Percentiles rank a stretch among this genome's conserved stretches.
Conservation (phyloP, 257 asterid species). For the Jacaranda copaia region DNA sequence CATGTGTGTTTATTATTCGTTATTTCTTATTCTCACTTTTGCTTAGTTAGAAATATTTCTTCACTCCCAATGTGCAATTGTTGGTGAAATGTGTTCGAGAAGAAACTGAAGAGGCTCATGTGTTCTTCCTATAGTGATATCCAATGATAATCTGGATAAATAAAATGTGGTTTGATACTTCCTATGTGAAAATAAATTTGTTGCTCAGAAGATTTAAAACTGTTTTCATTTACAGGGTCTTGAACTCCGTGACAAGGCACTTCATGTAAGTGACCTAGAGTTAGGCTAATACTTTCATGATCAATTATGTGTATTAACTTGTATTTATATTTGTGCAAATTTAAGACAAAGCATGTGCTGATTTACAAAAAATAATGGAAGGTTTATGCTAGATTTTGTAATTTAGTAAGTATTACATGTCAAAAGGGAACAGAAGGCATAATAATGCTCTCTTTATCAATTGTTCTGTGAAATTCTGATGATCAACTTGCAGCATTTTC, state of each 20-base stretch:
- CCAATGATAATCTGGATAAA: not conserved
- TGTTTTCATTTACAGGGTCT: constrained; percentile 16
- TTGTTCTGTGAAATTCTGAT: not conserved
- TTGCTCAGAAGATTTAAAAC: constrained; percentile 17
- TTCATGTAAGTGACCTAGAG: constrained; percentile 15
- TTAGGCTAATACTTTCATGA: not conserved
- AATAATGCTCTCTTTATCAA: not conserved
- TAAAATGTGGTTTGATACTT: not conserved
- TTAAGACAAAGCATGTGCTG: constrained; percentile 5
- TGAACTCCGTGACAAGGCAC: constrained; percentile 25
- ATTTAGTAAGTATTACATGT: not conserved
- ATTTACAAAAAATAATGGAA: not conserved
- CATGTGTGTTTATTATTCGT: not conserved
- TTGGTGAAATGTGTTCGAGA: not conserved
- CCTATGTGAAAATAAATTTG: not conserved
- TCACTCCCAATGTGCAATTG: not conserved
- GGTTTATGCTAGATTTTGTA: not conserved
- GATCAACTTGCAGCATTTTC: not conserved
- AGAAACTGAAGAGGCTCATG: constrained; percentile 8
- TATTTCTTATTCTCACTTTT: not conserved
- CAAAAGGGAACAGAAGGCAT: not conserved
- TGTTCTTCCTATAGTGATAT: not conserved
- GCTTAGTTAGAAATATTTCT: not conserved
- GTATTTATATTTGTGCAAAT: not conserved
- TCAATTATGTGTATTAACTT: not conserved